These are phyloP conservation scores for Beauveria sp. DNA, from an alignment of 2,329 filamentous ascomycete species.

Conservation along the genomic window DNA sequence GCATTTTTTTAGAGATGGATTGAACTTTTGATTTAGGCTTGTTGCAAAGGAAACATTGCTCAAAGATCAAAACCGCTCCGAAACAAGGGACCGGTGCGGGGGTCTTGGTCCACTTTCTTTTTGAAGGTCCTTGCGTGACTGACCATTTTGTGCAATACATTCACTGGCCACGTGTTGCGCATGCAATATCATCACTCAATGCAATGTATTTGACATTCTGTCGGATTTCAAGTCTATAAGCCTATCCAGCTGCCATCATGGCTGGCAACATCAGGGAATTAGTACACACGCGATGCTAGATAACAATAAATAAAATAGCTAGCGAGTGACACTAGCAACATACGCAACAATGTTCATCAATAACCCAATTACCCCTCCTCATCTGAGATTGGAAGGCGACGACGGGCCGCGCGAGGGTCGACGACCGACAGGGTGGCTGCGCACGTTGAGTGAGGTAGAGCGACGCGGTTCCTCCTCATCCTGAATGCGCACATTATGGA, in stretches of 20 bases:
- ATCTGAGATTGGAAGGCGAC: background rate
- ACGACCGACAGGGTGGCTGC: background rate
- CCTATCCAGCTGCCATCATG: background rate
- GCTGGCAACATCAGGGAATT: background rate
- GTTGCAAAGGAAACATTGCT: too few species aligned
- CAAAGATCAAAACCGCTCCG: too few species aligned
- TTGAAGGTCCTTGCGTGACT: too few species aligned
- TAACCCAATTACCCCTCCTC: background rate
- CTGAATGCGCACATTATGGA: conserved; percentile 3
- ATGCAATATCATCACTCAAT: background rate
- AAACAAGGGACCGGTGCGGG: too few species aligned
- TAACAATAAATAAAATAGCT: background rate
- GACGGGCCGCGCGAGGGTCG: conserved; percentile 3
- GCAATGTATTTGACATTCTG: background rate
- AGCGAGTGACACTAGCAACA: background rate
- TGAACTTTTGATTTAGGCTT: background rate
- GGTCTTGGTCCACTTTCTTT: too few species aligned
- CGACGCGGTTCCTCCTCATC: conserved; percentile 7
- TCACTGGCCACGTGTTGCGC: background rate
- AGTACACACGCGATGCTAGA: background rate
- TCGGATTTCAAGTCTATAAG: background rate
- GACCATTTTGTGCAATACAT: background rate
- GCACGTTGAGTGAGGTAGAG: background rate
- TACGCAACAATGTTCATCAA: background rate
- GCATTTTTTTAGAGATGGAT: background rate